Conservation (phyloP, 2,329 filamentous ascomycete genomes). For the Pyrenochaeta sp. region DNA sequence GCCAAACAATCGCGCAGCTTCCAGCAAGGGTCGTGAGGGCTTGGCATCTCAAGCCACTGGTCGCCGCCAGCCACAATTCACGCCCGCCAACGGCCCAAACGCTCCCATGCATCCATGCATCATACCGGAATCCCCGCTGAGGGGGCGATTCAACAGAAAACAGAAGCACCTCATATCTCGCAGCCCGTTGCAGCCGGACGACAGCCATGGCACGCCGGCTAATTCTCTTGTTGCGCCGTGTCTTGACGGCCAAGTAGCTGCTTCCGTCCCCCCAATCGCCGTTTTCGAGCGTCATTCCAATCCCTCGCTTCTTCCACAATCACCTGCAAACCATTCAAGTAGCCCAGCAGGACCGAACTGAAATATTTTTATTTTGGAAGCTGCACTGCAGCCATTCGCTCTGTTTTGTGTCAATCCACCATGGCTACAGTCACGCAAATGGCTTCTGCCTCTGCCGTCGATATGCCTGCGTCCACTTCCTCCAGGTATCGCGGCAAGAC, state of each 20-base stretch:
- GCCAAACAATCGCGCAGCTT: background rate
- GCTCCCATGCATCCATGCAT: constrained; percentile 18
- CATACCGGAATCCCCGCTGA: constrained; percentile 23
- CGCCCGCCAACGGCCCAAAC: constrained; percentile 10
- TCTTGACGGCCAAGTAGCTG: constrained; percentile 27
- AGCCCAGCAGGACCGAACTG: constrained; percentile 9
- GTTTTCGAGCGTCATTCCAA: constrained; percentile 19
- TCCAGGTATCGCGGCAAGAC: constrained; percentile 36
- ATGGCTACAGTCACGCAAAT: constrained; percentile 45
- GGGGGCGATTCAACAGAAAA: constrained; percentile 29
- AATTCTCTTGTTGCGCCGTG: constrained; percentile 11
- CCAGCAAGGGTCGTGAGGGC: constrained; percentile 1
- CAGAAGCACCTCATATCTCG: constrained; percentile 15
- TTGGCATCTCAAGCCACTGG: constrained; percentile 7
- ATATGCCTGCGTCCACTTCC: constrained; percentile 31
- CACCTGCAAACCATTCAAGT: constrained; percentile 3
- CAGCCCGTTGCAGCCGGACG: constrained; percentile 13
- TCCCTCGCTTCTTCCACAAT: constrained; percentile 6
- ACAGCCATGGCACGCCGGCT: constrained; percentile 18
- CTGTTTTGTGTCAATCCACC: background rate
- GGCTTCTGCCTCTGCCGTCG: constrained; percentile 34
- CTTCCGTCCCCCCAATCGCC: constrained; percentile 25
- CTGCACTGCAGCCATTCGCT: constrained; percentile 6
- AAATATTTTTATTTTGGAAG: constrained; percentile 7
- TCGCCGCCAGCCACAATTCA: constrained; percentile 11